Evolutionary conservation across 495 filamentous ascomycete genomes (phyloP), one percentile per base, ranked within the genome.

Genomic region (Copromyces sp.): DNA sequence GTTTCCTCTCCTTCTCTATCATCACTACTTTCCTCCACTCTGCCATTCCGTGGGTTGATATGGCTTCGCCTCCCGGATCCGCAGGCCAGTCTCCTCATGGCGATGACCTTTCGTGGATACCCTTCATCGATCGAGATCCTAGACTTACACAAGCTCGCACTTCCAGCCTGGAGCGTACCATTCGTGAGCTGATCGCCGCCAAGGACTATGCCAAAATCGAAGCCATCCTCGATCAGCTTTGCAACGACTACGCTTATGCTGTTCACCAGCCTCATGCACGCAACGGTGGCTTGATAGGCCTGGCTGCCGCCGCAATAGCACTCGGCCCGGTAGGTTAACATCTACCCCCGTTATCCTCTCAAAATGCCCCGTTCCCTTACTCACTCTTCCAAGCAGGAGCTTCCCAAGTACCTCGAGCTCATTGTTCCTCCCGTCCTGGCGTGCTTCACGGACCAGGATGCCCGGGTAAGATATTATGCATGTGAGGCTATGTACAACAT

Each of bases 401-500:
- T 99, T 76, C 93, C 96, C 41, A 89, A 89, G 70, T 97, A 98
- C 78, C 86, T 99, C 59, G 90, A 92, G 80, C 88, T 94, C 72
- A 97, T 99, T 71, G 95, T 99, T 4, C 94, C 95, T 24, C 96
- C 96, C 24, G 96, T 99, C 6, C 87, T 99, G n/a, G 96, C 96
- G 68, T 99, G 96, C 84, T 99, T 99, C 80, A 91, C 91, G 29
- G 96, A 99, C 77, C 95, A 98, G 84, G 96, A 99, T 90, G 96
- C 96, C 29, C 87, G 96, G 69, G 96, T 99, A 20, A 90, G 96
- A 70, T 99, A 99, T 80, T 99, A 99, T 82, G 96, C 96, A 68
- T 99, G 96, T 83, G 96, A 99, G 87, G 95, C 94, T 82, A 99
- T 99, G 96, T 99, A 99, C 81, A 99, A 99, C 78, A 98, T 99